Conservation (phyloP, 441 rosid genomes). For the Breynia disticha region DNA sequence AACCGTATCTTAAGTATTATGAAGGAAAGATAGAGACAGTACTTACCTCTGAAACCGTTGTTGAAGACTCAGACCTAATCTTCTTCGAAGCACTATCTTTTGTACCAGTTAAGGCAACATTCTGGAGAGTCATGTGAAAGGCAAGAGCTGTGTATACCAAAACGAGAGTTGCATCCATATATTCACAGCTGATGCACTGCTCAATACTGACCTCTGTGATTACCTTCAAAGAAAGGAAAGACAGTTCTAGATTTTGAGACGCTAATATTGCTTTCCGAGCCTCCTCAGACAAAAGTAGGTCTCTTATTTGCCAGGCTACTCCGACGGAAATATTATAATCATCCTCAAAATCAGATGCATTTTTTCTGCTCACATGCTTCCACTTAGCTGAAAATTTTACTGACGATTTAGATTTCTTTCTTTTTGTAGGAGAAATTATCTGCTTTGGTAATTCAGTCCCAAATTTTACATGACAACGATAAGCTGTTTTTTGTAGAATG, state of each 20-base stretch:
- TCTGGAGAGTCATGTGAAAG: conserved; percentile 46
- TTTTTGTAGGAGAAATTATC: conserved; percentile 28
- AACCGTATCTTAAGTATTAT: too few relatives aligned
- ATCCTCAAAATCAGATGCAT: conserved; percentile 44
- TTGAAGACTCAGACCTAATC: conserved; percentile 19
- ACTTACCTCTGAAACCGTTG: conserved; percentile 37
- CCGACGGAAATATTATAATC: conserved; percentile 68
- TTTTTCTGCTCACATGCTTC: conserved; percentile 45
- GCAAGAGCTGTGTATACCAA: conserved; percentile 67
- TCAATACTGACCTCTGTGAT: conserved; percentile 67
- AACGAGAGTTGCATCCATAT: conserved; percentile 60
- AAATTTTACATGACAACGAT: conserved; percentile 69
- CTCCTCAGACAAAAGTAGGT: conserved; percentile 47
- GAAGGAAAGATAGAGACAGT: conserved; percentile 3
- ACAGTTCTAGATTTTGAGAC: conserved; percentile 44
- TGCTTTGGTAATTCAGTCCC: conserved; percentile 51
- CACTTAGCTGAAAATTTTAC: conserved; percentile 44
- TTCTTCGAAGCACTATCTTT: conserved; percentile 18
- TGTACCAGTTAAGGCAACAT: conserved; percentile 13
- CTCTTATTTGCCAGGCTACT: conserved; percentile 89
- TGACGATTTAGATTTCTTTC: conserved; percentile 48
- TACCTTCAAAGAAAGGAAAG: conserved; percentile 50
- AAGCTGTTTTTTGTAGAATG: conserved; percentile 58
- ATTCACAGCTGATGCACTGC: conserved; percentile 40
- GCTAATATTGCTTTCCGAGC: conserved; percentile 41